phyloP scores from a whole-genome alignment of 2,329 filamentous ascomycete species.

The Kalmusia sp. region DNA sequence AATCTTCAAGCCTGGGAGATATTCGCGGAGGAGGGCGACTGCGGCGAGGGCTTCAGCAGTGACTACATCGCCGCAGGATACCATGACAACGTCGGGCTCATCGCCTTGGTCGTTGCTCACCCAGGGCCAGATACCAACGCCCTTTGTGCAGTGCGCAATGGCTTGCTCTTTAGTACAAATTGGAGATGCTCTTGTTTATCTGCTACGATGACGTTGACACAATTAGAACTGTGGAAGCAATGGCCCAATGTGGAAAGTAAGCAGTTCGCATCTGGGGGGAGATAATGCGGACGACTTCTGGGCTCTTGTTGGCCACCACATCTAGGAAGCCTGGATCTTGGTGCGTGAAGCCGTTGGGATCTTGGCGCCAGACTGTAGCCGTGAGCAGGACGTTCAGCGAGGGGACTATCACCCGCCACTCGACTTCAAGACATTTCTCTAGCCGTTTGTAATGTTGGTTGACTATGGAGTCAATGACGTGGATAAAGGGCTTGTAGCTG shows the following conservation, averaged over 20 bases:
- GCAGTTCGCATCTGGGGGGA: slow-evolving; percentile 81
- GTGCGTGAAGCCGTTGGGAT: slow-evolving; percentile 85
- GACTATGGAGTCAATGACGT: slow-evolving; percentile 85
- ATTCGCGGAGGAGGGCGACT: slow-evolving; percentile 73
- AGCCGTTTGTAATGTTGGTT: slow-evolving; percentile 89
- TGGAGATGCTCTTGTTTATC: slow-evolving; percentile 83
- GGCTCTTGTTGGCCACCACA: slow-evolving; percentile 79
- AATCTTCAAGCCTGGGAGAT: slow-evolving; percentile 76
- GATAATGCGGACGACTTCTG: slow-evolving; percentile 82
- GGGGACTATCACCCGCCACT: slow-evolving; percentile 76
- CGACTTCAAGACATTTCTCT: slow-evolving; percentile 80
- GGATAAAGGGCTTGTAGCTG: slow-evolving; percentile 83
- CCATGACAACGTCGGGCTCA: slow-evolving; percentile 79
- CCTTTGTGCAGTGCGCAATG: slow-evolving; percentile 78
- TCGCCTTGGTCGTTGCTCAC: slow-evolving; percentile 73
- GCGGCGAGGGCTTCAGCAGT: slow-evolving; percentile 79
- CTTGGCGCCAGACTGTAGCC: slow-evolving; percentile 80
- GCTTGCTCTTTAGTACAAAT: slow-evolving; percentile 77
- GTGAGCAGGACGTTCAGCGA: slow-evolving; percentile 83
- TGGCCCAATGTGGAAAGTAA: slow-evolving; percentile 78
- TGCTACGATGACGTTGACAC: slow-evolving; percentile 81
- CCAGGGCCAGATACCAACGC: slow-evolving; percentile 78
- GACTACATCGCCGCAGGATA: slow-evolving; percentile 75
- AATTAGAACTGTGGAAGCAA: slow-evolving; percentile 75
- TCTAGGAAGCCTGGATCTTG: slow-evolving; percentile 83